Evolutionary conservation across 228 moss, liverwort and hornwort genomes (phyloP).

Genomic region (Sphagnum magellanicum): DNA sequence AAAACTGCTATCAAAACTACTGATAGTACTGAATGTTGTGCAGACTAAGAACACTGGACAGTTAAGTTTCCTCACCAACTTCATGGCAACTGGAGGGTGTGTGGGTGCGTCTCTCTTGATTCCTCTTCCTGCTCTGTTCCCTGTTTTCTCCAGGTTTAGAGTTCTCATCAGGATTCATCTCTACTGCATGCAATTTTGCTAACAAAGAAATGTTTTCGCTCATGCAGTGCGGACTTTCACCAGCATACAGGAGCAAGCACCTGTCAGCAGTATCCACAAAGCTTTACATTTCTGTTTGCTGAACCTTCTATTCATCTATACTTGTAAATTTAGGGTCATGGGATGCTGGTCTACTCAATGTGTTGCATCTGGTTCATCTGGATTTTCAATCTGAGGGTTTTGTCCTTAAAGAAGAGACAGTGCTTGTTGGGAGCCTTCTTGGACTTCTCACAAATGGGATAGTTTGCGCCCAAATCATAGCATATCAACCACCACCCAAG

Average conservation of each 20-base stretch:
- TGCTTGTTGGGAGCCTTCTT: slow-evolving; percentile 65
- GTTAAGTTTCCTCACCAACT: slow-evolving; percentile 72
- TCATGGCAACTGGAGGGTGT: slow-evolving; percentile 65
- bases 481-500: slow-evolving; percentile 29
- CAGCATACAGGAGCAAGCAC: slow-evolving; percentile 68
- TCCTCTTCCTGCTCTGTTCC: neutral
- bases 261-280: slow-evolving; percentile 54
- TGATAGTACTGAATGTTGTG: neutral
- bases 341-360: neutral
- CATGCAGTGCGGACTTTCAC: slow-evolving; percentile 66
- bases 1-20: neutral
- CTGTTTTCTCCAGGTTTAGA: neutral
- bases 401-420: slow-evolving; percentile 27
- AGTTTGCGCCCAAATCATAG: slow-evolving; percentile 58
- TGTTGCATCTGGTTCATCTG: neutral
- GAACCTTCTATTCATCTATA: neutral
- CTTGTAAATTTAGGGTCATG: neutral
- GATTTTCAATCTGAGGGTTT: neutral
- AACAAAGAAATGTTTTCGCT: neutral
- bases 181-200: neutral
- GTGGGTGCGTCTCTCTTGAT: slow-evolving; percentile 17
- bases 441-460: slow-evolving; percentile 71
- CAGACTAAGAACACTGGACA: slow-evolving; percentile 80
- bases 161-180: neutral
- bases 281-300: too few species aligned